Conservation (phyloP, 2,329 filamentous ascomycete genomes). For the Beauveria sp. region DNA sequence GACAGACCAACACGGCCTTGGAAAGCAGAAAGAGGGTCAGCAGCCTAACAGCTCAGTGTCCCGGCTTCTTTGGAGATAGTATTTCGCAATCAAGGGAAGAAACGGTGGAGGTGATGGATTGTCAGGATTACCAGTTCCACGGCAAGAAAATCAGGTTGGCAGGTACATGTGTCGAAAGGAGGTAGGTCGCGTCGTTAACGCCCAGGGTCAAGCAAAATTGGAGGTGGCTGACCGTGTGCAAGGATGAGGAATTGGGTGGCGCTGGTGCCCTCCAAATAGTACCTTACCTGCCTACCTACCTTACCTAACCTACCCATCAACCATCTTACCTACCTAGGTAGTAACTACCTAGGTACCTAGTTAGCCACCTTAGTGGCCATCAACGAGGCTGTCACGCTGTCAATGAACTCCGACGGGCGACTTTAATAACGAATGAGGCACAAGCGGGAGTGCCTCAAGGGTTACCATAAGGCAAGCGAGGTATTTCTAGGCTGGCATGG, state of each 20-base stretch:
- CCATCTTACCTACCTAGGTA: too few relatives aligned
- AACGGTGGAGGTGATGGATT: background rate
- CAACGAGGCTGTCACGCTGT: background rate
- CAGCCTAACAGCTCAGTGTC: background rate
- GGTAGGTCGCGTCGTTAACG: background rate
- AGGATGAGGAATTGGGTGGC: background rate
- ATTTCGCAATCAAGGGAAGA: background rate
- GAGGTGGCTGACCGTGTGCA: constrained; percentile 10
- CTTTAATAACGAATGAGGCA: constrained; percentile 2
- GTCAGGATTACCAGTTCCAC: background rate
- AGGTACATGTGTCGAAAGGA: constrained; percentile 4
- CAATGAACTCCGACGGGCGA: background rate
- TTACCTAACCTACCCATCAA: background rate
- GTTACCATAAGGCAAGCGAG: background rate
- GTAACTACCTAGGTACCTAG: too few relatives aligned
- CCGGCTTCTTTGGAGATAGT: background rate
- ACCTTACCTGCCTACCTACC: background rate
- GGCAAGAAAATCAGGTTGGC: background rate
- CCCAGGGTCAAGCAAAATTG: constrained; percentile 11
- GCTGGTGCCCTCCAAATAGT: background rate
- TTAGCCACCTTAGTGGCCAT: background rate
- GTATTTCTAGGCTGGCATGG: background rate
- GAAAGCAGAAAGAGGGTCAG: background rate
- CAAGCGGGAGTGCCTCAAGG: background rate
- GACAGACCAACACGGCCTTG: background rate